These are phyloP conservation scores for Hypoxylon perforatum DNA, from an alignment of 495 filamentous ascomycete genomes.

Conservation along the genomic window DNA sequence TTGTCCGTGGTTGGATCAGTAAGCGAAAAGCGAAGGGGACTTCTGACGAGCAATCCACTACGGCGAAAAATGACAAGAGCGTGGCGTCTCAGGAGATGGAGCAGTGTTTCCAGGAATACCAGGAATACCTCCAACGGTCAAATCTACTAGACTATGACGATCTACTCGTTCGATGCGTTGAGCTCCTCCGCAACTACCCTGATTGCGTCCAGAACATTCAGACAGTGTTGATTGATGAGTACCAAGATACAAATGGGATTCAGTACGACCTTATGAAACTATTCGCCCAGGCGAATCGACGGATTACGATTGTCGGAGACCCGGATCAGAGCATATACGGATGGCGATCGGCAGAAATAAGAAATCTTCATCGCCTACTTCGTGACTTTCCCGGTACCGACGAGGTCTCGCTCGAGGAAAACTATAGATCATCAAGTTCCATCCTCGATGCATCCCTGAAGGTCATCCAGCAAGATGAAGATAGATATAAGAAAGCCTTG, in stretches of 20 bases:
- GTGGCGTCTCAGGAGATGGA: constrained; percentile 79
- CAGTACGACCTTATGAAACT: constrained; percentile 96
- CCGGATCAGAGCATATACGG: constrained; percentile 99
- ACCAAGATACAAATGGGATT: constrained; percentile 95
- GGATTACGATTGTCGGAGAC: constrained; percentile 95
- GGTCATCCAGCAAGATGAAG: constrained; percentile 91
- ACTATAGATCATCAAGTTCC: constrained; percentile 93
- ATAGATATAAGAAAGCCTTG: constrained; percentile 80
- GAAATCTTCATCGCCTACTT: constrained; percentile 85
- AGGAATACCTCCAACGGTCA: constrained; percentile 74
- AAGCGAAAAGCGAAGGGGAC: constrained; percentile 81
- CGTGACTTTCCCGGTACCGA: constrained; percentile 79
- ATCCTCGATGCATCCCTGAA: constrained; percentile 84
- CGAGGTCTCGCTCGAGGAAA: constrained; percentile 89
- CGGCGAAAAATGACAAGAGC: constrained; percentile 56
- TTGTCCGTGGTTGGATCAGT: constrained; percentile 81
- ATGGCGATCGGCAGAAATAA: constrained; percentile 95
- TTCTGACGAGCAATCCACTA: constrained; percentile 47
- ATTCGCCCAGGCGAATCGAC: constrained; percentile 75
- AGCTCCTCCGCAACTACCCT: constrained; percentile 80
- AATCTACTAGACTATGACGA: constrained; percentile 97
- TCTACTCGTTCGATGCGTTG: constrained; percentile 83
- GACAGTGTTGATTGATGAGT: constrained; percentile 95
- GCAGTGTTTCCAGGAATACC: constrained; percentile 80
- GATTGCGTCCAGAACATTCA: constrained; percentile 92